A percentile compares a stretch with the other conserved stretches of the same genome.
Conservation (phyloP, 75 land plant species). For the Sequoiadendron giganteum region DNA sequence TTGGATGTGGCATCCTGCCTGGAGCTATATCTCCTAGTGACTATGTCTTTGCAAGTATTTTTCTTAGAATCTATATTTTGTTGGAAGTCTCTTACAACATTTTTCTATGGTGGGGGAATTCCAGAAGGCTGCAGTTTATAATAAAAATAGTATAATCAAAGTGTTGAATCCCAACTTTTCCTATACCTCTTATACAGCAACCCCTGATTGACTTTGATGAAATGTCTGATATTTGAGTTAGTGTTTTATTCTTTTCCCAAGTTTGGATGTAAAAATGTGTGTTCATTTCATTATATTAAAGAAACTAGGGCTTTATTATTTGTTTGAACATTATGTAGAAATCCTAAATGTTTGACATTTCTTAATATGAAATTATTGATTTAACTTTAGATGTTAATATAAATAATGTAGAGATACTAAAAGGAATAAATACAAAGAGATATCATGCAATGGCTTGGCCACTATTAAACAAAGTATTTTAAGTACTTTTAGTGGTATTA, state of each 20-base stretch:
- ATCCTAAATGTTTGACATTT: background rate
- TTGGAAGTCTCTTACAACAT: too few species aligned
- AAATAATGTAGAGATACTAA: background rate
- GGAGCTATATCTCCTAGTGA: too few species aligned
- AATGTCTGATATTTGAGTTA: background rate
- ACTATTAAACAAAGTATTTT: background rate
- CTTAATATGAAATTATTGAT: too few species aligned
- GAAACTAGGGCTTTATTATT: background rate
- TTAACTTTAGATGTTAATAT: background rate
- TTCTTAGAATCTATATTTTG: too few species aligned
- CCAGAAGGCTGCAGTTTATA: too few species aligned
- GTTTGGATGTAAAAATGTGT: background rate
- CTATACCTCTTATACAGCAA: background rate
- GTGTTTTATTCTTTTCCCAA: background rate
- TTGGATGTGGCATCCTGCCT: too few species aligned
- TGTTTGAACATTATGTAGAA: background rate
- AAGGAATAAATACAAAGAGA: background rate
- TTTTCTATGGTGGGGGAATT: too few species aligned
- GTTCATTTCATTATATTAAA: background rate
- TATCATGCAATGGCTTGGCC: background rate
- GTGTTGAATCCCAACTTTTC: too few species aligned
- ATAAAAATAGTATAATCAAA: too few species aligned
- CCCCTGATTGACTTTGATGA: background rate
- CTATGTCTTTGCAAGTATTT: too few species aligned
- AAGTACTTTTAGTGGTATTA: background rate